These are phyloP conservation scores for Rutidosis leptorrhynchoides DNA, from an alignment of 129 eudicot genomes.

Conservation along the genomic window DNA sequence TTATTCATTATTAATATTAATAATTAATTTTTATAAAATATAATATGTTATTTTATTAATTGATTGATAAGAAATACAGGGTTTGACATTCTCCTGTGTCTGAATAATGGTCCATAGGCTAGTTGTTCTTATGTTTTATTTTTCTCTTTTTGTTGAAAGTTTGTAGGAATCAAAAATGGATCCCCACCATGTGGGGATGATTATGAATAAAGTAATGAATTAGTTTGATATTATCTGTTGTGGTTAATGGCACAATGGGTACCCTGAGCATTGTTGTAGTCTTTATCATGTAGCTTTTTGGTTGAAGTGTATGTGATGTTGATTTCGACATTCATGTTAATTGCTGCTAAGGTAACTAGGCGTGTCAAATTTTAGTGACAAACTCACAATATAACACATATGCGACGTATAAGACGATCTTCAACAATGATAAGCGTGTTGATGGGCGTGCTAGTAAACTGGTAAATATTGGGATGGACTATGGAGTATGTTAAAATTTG, in stretches of 20 bases:
- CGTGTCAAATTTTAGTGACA: no score
- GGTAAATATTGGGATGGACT: no score
- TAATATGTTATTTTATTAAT: not conserved
- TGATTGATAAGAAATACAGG: slow-evolving; percentile 9
- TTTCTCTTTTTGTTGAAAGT: not conserved
- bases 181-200: slow-evolving; percentile 23
- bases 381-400: no score
- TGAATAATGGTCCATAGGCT: slow-evolving; percentile 24
- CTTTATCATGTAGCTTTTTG: slow-evolving; percentile 1
- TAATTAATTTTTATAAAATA: slow-evolving; percentile 5
- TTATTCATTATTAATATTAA: not conserved
- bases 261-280: not conserved
- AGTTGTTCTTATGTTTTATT: not conserved
- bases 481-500: no score
- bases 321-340: not conserved
- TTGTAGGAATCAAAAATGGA: slow-evolving; percentile 28
- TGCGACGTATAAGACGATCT: no score
- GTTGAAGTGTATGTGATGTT: not conserved
- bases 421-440: no score
- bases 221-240: slow-evolving; percentile 9
- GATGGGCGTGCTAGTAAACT: no score
- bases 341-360: no score
- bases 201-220: slow-evolving; percentile 18
- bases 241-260: slow-evolving; percentile 4
- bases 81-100: slow-evolving; percentile 33